Percentiles rank a stretch among this genome's conserved stretches.
Evolutionary conservation across 108 stramenopile genomes (phyloP).

Genomic region (Cyclotella distinguenda): DNA sequence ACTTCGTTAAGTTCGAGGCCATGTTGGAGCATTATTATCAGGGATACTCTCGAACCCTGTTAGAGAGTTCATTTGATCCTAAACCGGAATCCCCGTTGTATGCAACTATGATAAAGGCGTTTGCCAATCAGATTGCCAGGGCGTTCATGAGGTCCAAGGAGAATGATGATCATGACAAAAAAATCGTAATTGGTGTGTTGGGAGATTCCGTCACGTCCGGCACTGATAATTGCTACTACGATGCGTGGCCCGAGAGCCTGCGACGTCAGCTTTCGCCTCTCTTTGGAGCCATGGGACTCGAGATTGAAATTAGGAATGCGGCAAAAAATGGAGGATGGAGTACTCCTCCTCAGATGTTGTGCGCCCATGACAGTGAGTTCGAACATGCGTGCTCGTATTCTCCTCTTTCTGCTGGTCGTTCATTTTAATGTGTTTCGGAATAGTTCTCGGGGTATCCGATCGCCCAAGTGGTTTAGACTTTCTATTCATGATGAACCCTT

Average conservation of each 20-base stretch:
- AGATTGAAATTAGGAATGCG: constrained; percentile 9
- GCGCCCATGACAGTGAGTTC: constrained; percentile 14
- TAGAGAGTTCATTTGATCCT: constrained; percentile 2
- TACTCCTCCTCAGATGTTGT: constrained; percentile 1
- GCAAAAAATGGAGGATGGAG: constrained; percentile 18
- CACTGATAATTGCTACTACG: constrained; percentile 7
- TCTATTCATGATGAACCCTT: neutral
- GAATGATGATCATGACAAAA: neutral
- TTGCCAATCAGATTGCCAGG: constrained; percentile 7
- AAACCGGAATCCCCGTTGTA: neutral
- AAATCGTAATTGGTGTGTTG: constrained; percentile 1
- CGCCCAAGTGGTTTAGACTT: constrained; percentile 3
- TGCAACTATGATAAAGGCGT: constrained; percentile 5
- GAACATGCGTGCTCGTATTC: neutral
- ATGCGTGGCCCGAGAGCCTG: constrained; percentile 8
- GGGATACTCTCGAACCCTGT: neutral
- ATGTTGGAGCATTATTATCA: constrained; percentile 20
- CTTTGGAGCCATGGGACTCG: constrained; percentile 4
- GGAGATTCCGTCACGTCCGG: constrained; percentile 8
- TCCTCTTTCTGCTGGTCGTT: neutral
- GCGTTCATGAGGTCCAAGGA: constrained; percentile 1
- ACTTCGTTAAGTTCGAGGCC: constrained; percentile 12
- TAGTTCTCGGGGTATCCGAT: constrained; percentile 4
- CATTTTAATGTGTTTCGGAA: neutral
- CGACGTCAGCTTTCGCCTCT: constrained; percentile 3